Percentiles rank a stretch among this genome's conserved stretches.
phyloP scores from a whole-genome alignment of 768 basidiomycete genomes.

The Russula compacta region DNA sequence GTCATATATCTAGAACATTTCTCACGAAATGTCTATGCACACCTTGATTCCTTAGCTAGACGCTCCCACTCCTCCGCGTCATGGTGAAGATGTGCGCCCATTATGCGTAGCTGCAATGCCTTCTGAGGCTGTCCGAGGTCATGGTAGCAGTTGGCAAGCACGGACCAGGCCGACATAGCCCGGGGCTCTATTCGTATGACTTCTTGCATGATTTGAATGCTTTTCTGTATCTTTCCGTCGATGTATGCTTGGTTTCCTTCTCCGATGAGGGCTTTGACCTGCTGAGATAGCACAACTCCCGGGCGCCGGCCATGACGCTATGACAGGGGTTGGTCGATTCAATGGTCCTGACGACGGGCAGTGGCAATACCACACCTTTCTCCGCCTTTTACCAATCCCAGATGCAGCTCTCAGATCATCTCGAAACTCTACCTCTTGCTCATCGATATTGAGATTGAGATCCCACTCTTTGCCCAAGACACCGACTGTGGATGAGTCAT shows the following conservation, averaged over 20 bases:
- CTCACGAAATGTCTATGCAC: constrained; percentile 17
- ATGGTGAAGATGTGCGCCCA: constrained; percentile 81
- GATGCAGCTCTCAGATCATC: constrained; percentile 69
- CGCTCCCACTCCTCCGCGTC: constrained; percentile 85
- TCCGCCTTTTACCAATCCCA: constrained; percentile 49
- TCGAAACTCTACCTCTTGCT: constrained; percentile 58
- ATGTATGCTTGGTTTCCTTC: constrained; percentile 85
- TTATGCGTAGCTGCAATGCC: constrained; percentile 74
- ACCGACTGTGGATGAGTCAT: constrained; percentile 36
- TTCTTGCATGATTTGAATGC: constrained; percentile 78
- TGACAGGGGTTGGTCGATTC: background rate
- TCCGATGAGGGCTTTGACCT: constrained; percentile 68
- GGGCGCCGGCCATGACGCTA: constrained; percentile 35
- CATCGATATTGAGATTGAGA: constrained; percentile 54
- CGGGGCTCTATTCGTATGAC: constrained; percentile 91
- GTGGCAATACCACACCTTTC: constrained; percentile 26
- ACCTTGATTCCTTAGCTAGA: constrained; percentile 71
- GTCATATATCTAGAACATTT: background rate
- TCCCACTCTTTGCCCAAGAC: constrained; percentile 65
- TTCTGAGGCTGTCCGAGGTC: constrained; percentile 61
- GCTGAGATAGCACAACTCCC: constrained; percentile 55
- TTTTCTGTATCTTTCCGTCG: constrained; percentile 52
- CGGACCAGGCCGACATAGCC: constrained; percentile 76
- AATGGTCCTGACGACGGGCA: background rate
- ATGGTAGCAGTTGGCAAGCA: constrained; percentile 75